These are phyloP conservation scores for Malus asiatica DNA, from an alignment of 306 rosid species.

Conservation along the genomic window DNA sequence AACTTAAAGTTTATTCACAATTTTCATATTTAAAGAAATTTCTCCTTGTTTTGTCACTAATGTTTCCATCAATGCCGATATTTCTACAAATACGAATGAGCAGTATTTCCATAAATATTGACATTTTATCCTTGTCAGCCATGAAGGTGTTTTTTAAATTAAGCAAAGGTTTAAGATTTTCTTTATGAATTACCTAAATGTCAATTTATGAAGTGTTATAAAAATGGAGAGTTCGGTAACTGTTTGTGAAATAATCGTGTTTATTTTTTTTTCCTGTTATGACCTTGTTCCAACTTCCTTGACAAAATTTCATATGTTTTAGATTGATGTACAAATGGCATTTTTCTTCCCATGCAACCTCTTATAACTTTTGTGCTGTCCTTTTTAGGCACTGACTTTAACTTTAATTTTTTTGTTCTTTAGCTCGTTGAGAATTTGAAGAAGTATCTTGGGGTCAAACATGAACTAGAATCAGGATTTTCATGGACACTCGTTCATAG, in stretches of 20 bases:
- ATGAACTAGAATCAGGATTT: conserved; percentile 90
- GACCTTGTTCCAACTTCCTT: background rate
- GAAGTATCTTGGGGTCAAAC: conserved; percentile 77
- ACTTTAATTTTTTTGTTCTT: conserved; percentile 19
- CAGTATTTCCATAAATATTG: too few relatives aligned
- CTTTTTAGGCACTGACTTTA: background rate
- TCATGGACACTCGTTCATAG: conserved; percentile 84
- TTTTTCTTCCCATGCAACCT: background rate
- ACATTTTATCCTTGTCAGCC: background rate
- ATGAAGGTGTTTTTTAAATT: background rate
- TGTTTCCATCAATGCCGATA: too few relatives aligned
- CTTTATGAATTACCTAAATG: background rate
- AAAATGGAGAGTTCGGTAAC: background rate
- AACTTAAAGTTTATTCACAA: background rate
- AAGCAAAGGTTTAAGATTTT: background rate
- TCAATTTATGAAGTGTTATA: background rate
- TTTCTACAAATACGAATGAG: too few relatives aligned
- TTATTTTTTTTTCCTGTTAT: background rate
- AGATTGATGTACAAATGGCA: background rate
- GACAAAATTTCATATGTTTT: background rate
- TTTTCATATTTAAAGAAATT: background rate
- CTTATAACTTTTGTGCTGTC: background rate
- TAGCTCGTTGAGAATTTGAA: conserved; percentile 88
- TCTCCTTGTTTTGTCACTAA: background rate
- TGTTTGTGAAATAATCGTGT: background rate